A percentile compares a stretch with the other conserved stretches of the same genome.
Evolutionary conservation across 129 eudicot species (phyloP).

Genomic region (Ambrosia trifida): DNA sequence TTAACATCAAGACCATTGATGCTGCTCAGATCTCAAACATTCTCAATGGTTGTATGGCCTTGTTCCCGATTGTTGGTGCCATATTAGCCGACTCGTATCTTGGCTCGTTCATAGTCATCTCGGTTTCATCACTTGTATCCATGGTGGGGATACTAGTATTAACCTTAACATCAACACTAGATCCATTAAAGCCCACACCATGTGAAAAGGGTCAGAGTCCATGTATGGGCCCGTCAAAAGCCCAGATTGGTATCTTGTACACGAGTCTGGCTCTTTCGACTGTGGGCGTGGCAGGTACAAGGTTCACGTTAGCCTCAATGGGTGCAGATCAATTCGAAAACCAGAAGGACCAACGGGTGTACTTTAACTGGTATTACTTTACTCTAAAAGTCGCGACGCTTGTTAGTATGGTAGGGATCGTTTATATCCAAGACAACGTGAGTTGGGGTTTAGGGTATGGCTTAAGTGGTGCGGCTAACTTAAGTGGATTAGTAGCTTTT

Average conservation of each 20-base stretch:
- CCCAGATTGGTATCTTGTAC: conserved; percentile 35
- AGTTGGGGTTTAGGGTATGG: conserved; percentile 54
- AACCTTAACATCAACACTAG: conserved; percentile 25
- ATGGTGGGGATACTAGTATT: conserved; percentile 31
- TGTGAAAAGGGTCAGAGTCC: conserved; percentile 26
- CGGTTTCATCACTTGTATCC: conserved; percentile 39
- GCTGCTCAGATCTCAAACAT: conserved; percentile 52
- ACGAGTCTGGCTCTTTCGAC: conserved; percentile 33
- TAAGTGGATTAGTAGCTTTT: conserved; percentile 33
- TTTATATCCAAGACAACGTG: conserved; percentile 48
- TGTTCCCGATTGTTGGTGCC: conserved; percentile 51
- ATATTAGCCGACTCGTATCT: conserved; percentile 49
- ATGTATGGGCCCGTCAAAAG: conserved; percentile 32
- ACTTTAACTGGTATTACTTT: conserved; percentile 47
- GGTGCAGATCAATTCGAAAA: conserved; percentile 51
- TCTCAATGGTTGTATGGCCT: conserved; percentile 36
- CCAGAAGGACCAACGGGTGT: conserved; percentile 28
- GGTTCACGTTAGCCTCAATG: conserved; percentile 43
- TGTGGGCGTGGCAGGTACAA: conserved; percentile 43
- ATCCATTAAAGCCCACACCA: conserved; percentile 23
- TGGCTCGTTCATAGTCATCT: conserved; percentile 42
- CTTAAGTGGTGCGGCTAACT: conserved; percentile 35
- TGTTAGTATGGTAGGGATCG: conserved; percentile 35
- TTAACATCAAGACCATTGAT: conserved; percentile 46
- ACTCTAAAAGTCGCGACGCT: conserved; percentile 22